A percentile compares a stretch with the other conserved stretches of the same genome.
Conservation (phyloP, 2,329 filamentous ascomycete genomes). For the Alternaria brassicicola region DNA sequence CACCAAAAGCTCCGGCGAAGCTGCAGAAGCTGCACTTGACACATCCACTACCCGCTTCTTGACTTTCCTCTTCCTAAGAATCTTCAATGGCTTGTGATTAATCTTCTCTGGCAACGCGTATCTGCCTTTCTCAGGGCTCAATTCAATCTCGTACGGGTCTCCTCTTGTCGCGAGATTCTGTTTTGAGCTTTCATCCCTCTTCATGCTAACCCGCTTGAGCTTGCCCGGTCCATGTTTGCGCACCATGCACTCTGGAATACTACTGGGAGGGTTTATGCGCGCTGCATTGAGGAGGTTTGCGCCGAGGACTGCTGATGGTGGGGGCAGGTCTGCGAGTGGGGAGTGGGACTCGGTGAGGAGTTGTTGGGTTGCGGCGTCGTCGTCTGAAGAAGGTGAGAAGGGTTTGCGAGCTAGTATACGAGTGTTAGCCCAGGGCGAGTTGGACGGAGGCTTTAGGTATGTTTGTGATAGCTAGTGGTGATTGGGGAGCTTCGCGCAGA, state of each 20-base stretch:
- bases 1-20: neutral
- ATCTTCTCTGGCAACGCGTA: slow-evolving; percentile 13
- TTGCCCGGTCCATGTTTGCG: slow-evolving; percentile 17
- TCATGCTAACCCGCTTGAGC: slow-evolving; percentile 27
- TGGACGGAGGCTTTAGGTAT: neutral
- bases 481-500: neutral
- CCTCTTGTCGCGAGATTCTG: slow-evolving; percentile 16
- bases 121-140: slow-evolving; percentile 28
- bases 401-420: neutral
- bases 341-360: slow-evolving; percentile 28
- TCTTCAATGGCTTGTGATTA: slow-evolving; percentile 17
- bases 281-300: slow-evolving; percentile 42
- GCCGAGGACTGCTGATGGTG: slow-evolving; percentile 23
- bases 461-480: neutral
- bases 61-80: slow-evolving; percentile 8
- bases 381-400: slow-evolving; percentile 5
- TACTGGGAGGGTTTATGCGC: slow-evolving; percentile 19
- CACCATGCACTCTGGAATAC: slow-evolving; percentile 8
- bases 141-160: slow-evolving; percentile 26
- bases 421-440: neutral
- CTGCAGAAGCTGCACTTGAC: neutral
- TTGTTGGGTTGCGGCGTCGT: slow-evolving; percentile 32
- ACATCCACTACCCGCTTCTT: neutral
- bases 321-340: slow-evolving; percentile 7
- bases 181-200: slow-evolving; percentile 3